Evolutionary conservation across 495 filamentous ascomycete species (phyloP).

Genomic region (Lophium mytilinum): DNA sequence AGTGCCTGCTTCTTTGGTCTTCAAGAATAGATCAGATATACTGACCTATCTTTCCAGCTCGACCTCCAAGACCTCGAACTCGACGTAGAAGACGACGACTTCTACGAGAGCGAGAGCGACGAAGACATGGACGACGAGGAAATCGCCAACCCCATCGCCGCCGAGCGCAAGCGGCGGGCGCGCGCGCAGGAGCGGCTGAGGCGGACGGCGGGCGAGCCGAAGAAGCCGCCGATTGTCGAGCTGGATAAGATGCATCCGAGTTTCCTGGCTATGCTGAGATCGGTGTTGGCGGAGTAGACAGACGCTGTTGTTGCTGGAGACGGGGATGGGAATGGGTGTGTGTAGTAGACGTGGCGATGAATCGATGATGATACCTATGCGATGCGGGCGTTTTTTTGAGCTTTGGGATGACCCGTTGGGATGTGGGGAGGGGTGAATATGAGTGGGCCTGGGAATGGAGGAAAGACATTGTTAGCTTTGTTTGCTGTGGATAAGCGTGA

Average conservation of each 20-base stretch:
- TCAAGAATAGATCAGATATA: neutral
- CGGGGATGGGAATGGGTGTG: neutral
- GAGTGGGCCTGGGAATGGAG: too few relatives aligned
- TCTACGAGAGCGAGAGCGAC: constrained; percentile 52
- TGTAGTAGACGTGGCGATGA: too few relatives aligned
- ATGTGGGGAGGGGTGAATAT: too few relatives aligned
- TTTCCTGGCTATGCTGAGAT: constrained; percentile 77
- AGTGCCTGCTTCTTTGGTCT: constrained; percentile 10
- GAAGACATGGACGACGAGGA: constrained; percentile 64
- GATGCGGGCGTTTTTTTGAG: too few relatives aligned
- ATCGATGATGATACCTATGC: too few relatives aligned
- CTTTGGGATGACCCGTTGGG: too few relatives aligned
- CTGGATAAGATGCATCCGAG: constrained; percentile 66
- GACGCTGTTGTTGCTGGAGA: neutral
- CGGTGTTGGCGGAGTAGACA: constrained; percentile 67
- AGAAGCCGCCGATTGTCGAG: constrained; percentile 74
- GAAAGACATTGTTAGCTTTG: too few relatives aligned
- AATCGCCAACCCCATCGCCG: constrained; percentile 73
- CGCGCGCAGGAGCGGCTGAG: constrained; percentile 71
- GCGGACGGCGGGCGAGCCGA: constrained; percentile 78
- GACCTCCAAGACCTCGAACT: constrained; percentile 82
- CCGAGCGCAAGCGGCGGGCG: constrained; percentile 66
- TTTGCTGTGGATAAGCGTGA: too few relatives aligned
- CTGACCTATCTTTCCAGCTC: constrained; percentile 31
- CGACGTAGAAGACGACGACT: constrained; percentile 66